These are phyloP conservation scores for Termitomyces sp. DNA, from an alignment of 768 basidiomycete species.

Conservation along the genomic window DNA sequence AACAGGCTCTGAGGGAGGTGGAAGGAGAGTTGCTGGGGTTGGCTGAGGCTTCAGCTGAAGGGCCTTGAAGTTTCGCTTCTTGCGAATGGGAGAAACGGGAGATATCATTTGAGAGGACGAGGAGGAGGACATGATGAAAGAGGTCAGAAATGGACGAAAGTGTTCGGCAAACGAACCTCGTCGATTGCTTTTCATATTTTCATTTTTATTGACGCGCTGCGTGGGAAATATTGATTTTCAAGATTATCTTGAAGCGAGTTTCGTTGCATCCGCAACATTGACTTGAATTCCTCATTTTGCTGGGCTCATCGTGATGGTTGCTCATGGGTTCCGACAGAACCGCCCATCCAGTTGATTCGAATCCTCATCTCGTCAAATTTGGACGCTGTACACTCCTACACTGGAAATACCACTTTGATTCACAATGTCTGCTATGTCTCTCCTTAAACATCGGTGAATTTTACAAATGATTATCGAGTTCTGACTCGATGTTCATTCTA, in stretches of 20 bases:
- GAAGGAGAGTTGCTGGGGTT: slow-evolving; percentile 29
- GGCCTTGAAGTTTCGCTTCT: slow-evolving; percentile 90
- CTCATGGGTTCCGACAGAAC: background rate
- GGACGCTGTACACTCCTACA: background rate
- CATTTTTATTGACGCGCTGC: slow-evolving; percentile 13
- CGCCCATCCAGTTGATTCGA: background rate
- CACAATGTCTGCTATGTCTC: background rate
- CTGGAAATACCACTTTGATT: background rate
- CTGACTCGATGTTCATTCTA: no score
- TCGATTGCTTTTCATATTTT: slow-evolving; percentile 2
- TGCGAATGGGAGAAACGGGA: slow-evolving; percentile 52
- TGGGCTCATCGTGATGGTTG: background rate
- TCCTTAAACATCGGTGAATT: background rate
- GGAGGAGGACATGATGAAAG: slow-evolving; percentile 7
- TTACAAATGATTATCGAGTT: background rate
- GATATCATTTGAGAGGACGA: slow-evolving; percentile 10
- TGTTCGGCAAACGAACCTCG: slow-evolving; percentile 3
- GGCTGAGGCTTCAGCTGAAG: slow-evolving; percentile 64
- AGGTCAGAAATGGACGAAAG: slow-evolving; percentile 1
- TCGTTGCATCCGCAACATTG: no score
- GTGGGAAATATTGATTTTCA: slow-evolving; percentile 8
- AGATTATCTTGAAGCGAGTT: no score
- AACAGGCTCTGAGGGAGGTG: slow-evolving; percentile 34
- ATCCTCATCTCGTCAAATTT: background rate
- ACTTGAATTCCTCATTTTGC: no score